Conservation (phyloP, 805 yeast genomes). For the Hanseniaspora jakobsenii region DNA sequence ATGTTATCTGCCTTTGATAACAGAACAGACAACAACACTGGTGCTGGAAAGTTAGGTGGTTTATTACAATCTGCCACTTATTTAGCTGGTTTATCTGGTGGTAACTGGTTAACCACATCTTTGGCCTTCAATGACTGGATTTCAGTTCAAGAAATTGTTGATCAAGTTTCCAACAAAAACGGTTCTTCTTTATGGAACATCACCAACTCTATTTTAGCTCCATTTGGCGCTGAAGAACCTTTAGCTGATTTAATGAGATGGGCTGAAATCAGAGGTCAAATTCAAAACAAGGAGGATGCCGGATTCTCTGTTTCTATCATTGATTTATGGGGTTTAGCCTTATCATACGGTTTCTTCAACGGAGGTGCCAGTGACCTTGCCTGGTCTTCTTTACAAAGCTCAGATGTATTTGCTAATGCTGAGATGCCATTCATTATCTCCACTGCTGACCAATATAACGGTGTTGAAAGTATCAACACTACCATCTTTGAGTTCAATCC, state of each 20-base stretch:
- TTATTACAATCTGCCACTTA: slow-evolving; percentile 60
- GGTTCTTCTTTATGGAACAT: slow-evolving; percentile 55
- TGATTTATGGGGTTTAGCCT: slow-evolving; percentile 70
- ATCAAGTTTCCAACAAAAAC: slow-evolving; percentile 22
- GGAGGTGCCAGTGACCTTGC: slow-evolving; percentile 56
- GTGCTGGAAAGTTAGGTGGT: slow-evolving; percentile 53
- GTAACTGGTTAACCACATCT: slow-evolving; percentile 70
- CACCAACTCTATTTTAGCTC: slow-evolving; percentile 46
- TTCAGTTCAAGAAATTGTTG: slow-evolving; percentile 46
- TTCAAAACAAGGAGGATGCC: slow-evolving; percentile 41
- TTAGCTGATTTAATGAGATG: slow-evolving; percentile 43
- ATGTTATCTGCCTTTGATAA: slow-evolving; percentile 67
- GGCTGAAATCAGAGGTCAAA: slow-evolving; percentile 42
- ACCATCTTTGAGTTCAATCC: slow-evolving; percentile 59
- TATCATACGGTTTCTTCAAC: slow-evolving; percentile 63
- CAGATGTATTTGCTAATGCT: slow-evolving; percentile 48
- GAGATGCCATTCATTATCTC: slow-evolving; percentile 65
- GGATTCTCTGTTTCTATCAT: slow-evolving; percentile 58
- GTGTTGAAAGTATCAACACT: slow-evolving; percentile 52
- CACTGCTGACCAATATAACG: slow-evolving; percentile 53
- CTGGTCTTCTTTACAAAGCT: slow-evolving; percentile 47
- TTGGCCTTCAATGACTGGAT: slow-evolving; percentile 63
- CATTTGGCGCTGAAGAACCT: slow-evolving; percentile 48
- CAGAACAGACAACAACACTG: slow-evolving; percentile 46
- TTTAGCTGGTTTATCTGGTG: slow-evolving; percentile 71